Evolutionary conservation across 768 basidiomycete species (phyloP), one percentile per base, ranked within the genome.

Genomic region (Collybia sordida): DNA sequence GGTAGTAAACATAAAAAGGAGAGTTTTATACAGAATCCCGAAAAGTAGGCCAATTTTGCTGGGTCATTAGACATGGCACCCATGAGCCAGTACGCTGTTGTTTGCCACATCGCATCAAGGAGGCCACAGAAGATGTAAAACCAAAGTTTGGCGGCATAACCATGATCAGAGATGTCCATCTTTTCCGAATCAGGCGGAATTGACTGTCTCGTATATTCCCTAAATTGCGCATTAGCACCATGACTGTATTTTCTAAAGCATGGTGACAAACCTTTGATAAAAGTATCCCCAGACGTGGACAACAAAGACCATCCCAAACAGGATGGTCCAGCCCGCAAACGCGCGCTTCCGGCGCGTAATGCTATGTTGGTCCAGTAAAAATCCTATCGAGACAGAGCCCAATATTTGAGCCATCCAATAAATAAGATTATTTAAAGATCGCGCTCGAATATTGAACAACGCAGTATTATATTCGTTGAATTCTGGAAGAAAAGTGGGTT

Each of bases 1-100:
- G 3, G 9, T 8, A 7, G 17, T 6, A 18, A 15, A 22, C 1
- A 15, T 11, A 22, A 14, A 3, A 3, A 31, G 27, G 23, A 23
- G 50, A 12, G 75, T 4, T 7, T 7, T 86, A 54, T 59, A 91
- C 89, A 92, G 62, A 93, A 88, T 37, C 90, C 91, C 24, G 83
- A 73, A 59, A 93, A 86, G 60, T 90, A 78, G 1, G 90, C 90
- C 21, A 93, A 79, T 64, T 89, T 90, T 6, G 76, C 80, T 3
- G 87, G 82, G 64, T 91, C 83, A 58, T 93, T 92, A 18, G 88
- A 89, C 85, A 94, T 89, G 14, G 88, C 86, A 40, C 90, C 90
- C 81, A 90, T 85, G 54, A 88, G 69, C 87, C 88, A 90, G 64
- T 90, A 90, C 9, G 83, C 81, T 1, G 82, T 82, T 3, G 87